Evolutionary conservation across 176 grass and related monocot genomes (phyloP).

Genomic region (Oryza meridionalis): DNA sequence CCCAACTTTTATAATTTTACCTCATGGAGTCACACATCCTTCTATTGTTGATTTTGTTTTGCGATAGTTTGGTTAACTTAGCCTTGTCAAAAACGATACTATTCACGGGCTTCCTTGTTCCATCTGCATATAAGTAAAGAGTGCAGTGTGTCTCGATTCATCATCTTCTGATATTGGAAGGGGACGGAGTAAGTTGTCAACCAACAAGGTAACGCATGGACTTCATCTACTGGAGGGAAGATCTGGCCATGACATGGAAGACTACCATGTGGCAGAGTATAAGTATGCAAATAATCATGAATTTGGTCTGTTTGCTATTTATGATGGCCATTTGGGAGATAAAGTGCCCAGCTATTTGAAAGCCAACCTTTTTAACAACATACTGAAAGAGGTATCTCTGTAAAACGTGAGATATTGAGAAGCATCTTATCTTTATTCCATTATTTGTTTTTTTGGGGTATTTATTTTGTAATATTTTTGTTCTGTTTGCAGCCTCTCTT

Average conservation of each 20-base stretch:
- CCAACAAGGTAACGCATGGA: conserved; percentile 77
- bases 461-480: conserved; percentile 24
- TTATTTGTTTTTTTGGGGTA: neutral
- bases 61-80: neutral
- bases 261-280: conserved; percentile 89
- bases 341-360: conserved; percentile 79
- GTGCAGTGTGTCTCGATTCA: conserved; percentile 58
- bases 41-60: conserved; percentile 22
- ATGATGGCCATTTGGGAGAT: conserved; percentile 89
- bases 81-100: conserved; percentile 1
- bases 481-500: conserved; percentile 57
- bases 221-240: conserved; percentile 88
- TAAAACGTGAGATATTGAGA: conserved; percentile 17
- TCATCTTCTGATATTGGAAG: conserved; percentile 69
- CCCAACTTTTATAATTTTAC: neutral
- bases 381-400: conserved; percentile 66
- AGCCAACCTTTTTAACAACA: conserved; percentile 80
- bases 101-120: conserved; percentile 21
- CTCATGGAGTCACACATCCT: neutral
- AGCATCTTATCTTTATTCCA: conserved; percentile 1
- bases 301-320: conserved; percentile 93
- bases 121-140: conserved; percentile 50
- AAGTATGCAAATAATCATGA: conserved; percentile 72
- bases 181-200: conserved; percentile 81
- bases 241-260: conserved; percentile 95